phyloP scores from a whole-genome alignment of 2,329 filamentous ascomycete species.

The Arthrobotrys sphaeroides region DNA sequence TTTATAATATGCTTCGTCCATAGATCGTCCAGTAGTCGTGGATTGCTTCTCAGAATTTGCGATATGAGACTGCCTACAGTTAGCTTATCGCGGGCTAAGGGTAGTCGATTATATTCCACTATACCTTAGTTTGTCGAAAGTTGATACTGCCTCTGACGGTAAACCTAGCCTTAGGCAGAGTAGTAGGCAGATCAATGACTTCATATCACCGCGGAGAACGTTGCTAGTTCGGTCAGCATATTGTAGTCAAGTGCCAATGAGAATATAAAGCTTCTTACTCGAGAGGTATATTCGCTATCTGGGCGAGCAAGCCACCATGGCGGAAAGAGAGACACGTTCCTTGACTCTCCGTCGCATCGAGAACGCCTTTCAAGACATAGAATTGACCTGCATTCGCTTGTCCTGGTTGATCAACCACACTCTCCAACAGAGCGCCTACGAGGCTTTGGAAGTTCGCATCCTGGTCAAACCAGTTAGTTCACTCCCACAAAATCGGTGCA shows the following conservation, averaged over 20 bases:
- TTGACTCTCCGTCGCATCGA: slow-evolving; percentile 3
- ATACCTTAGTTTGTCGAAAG: slow-evolving; percentile 17
- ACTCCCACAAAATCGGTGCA: not conserved
- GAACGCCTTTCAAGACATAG: slow-evolving; percentile 37
- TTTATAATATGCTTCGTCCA: not conserved
- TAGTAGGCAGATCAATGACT: slow-evolving; percentile 19
- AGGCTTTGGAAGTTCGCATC: slow-evolving; percentile 13
- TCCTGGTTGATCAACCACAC: slow-evolving; percentile 24
- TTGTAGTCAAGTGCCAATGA: not conserved
- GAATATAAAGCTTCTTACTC: slow-evolving; percentile 29
- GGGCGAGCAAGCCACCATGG: slow-evolving; percentile 2
- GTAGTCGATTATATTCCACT: too few species aligned
- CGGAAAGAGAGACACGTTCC: not conserved
- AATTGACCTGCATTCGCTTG: slow-evolving; percentile 43
- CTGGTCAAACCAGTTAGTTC: slow-evolving; percentile 8
- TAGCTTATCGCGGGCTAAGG: too few species aligned
- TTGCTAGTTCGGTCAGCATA: slow-evolving; percentile 26
- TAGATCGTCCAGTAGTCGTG: slow-evolving; percentile 10
- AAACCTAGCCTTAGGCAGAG: slow-evolving; percentile 13
- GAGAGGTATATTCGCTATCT: slow-evolving; percentile 31
- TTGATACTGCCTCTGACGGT: not conserved
- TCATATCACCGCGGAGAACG: slow-evolving; percentile 41
- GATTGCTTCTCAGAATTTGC: slow-evolving; percentile 26
- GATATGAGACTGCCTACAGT: slow-evolving; percentile 13
- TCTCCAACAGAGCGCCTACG: slow-evolving; percentile 14